These are phyloP conservation scores for Carex myosuroides DNA, from an alignment of 176 grass and related monocot genomes.

Conservation along the genomic window DNA sequence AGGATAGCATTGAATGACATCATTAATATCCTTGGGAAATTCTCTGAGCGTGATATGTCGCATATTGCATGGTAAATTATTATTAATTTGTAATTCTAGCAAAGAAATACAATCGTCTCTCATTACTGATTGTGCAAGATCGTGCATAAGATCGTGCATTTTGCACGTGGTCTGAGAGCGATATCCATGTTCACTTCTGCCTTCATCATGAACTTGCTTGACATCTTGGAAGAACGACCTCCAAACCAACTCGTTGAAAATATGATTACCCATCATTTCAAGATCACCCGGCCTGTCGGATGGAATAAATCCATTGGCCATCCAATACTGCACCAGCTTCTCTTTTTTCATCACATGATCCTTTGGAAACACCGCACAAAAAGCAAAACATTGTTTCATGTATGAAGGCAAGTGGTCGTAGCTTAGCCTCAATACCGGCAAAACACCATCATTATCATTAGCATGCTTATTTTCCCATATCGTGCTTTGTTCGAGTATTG, in stretches of 20 bases:
- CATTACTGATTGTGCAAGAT: not conserved
- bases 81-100: not conserved
- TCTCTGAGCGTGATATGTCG: too few species aligned
- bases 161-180: not conserved
- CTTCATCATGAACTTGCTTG: not conserved
- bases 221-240: conserved; percentile 22
- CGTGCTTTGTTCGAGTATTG: not conserved
- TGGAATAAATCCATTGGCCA: conserved; percentile 16
- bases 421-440: not conserved
- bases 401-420: not conserved
- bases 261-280: not conserved
- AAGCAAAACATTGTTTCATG: conserved; percentile 23
- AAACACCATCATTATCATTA: not conserved
- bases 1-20: not conserved
- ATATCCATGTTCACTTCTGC: not conserved
- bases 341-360: not conserved
- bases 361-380: not conserved
- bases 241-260: not conserved
- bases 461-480: too few species aligned
- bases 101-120: not conserved
- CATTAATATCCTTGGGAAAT: not conserved
- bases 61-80: too few species aligned
- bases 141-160: conserved; percentile 29
- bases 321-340: not conserved
- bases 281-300: not conserved